phyloP scores from a whole-genome alignment of 164 flowering plant genomes.

The Tinospora cordifolia region DNA sequence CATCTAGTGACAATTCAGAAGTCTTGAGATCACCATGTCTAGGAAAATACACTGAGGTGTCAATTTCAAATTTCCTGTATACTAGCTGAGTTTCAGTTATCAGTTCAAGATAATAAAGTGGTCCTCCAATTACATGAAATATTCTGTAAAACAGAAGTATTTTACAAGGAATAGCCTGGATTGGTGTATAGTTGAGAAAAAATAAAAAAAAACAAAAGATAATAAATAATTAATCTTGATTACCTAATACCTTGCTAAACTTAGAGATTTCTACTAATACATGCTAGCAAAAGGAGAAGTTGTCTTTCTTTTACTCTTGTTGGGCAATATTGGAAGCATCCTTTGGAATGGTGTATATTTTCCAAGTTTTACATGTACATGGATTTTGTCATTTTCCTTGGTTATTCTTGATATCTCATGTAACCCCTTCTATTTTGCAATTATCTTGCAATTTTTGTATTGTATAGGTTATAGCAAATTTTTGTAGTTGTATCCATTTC shows the following conservation, averaged over 20 bases:
- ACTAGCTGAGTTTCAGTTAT: constrained; percentile 3
- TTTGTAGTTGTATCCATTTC: no score
- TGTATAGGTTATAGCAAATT: no score
- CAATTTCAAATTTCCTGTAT: constrained; percentile 8
- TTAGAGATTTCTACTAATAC: neutral
- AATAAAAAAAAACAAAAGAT: neutral
- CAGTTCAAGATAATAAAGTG: neutral
- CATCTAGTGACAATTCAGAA: constrained; percentile 34
- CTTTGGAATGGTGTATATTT: no score
- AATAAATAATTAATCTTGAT: neutral
- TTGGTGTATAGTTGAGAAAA: neutral
- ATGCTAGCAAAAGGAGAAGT: neutral
- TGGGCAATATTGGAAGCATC: neutral
- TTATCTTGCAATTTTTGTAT: no score
- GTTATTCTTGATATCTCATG: no score
- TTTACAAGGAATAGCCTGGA: neutral
- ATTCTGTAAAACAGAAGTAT: neutral
- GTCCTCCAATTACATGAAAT: neutral
- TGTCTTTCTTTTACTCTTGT: neutral
- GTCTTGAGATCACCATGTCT: constrained; percentile 48
- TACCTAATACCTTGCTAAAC: neutral
- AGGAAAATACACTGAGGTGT: constrained; percentile 84
- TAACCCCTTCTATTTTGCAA: no score
- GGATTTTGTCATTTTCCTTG: no score
- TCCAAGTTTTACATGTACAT: no score